Percentiles rank a stretch among this genome's conserved stretches.
phyloP scores from a whole-genome alignment of 2,329 filamentous ascomycete genomes.

The Botrytis porri region DNA sequence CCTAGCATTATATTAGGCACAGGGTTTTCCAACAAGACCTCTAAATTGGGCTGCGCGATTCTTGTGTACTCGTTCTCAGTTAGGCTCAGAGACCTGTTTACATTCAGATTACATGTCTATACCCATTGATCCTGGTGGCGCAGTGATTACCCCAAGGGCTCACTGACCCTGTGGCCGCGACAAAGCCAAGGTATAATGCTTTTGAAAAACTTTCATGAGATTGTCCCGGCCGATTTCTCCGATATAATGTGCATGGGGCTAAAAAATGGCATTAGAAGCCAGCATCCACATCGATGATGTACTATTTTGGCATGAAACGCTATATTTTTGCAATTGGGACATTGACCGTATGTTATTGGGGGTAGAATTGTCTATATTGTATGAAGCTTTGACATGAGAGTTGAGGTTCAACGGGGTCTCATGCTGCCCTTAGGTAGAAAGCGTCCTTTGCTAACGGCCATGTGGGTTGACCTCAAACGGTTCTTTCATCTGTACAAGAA shows the following conservation, averaged over 20 bases:
- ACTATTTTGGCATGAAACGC: background rate
- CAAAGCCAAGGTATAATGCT: background rate
- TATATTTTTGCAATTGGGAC: background rate
- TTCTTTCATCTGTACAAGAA: background rate
- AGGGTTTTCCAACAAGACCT: background rate
- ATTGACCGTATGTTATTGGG: background rate
- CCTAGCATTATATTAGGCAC: background rate
- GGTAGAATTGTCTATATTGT: background rate
- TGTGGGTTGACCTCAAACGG: background rate
- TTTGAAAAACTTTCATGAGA: background rate
- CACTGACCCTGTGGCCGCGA: background rate
- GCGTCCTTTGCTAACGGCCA: background rate
- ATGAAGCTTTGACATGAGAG: background rate
- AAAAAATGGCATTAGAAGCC: background rate
- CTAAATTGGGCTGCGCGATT: background rate
- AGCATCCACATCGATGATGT: background rate
- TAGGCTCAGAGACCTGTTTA: background rate
- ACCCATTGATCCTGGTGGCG: background rate
- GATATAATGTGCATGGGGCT: background rate
- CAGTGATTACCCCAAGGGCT: background rate
- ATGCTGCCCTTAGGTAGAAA: background rate
- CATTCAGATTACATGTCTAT: background rate
- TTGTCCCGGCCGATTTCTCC: background rate
- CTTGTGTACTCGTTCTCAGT: background rate
- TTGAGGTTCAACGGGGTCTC: background rate